Evolutionary conservation across 352 stramenopile genomes (phyloP), one percentile per base, ranked within the genome.

Genomic region (Aphanomyces astaci): DNA sequence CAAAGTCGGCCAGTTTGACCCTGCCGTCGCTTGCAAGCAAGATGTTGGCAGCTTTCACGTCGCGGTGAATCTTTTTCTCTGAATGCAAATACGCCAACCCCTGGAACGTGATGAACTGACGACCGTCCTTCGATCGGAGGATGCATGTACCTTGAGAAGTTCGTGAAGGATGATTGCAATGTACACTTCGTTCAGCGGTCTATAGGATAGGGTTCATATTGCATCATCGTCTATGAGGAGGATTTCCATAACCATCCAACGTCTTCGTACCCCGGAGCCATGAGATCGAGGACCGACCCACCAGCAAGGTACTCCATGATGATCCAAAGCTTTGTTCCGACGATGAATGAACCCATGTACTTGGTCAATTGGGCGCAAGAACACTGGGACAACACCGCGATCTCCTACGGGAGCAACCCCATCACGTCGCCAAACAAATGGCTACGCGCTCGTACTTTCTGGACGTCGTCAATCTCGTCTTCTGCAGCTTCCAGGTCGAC

Each of bases 301-400:
- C 90, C 91, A 13, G 94, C 83, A 39, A 98, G 87, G 73, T 91
- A 96, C 70, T 98, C 95, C 87, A 98, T 97, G 51, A 96, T 84
- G 72, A 98, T 98, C 86, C 86, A 95, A 7, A 95, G 70, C 67
- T 92, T 88, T 45, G 83, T 87, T 33, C 81, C 86, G 13, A 87
- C 76, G 64, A 92, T 92, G 71, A 95, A 95, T 10, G 84, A 93
- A 24, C 83, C 88, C 33, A 88, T 84, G 71, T 97, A 97, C 69
- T 86, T 87, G 36, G 88, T 96, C 48, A 97, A 76, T 72, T 97
- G 88, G 7, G 89, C 81, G 51, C 90, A 95, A 7, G 89, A 76
- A 68, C 88, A 97, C 60, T 96, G 85, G 30, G 87, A 94, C 3
- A 97, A 75, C 69, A 96, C 87, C 22, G 90, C 67, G 66, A 97